These are phyloP conservation scores for Entrophospora sp. DNA, from an alignment of 192 early-diverging fungal species.

Conservation along the genomic window DNA sequence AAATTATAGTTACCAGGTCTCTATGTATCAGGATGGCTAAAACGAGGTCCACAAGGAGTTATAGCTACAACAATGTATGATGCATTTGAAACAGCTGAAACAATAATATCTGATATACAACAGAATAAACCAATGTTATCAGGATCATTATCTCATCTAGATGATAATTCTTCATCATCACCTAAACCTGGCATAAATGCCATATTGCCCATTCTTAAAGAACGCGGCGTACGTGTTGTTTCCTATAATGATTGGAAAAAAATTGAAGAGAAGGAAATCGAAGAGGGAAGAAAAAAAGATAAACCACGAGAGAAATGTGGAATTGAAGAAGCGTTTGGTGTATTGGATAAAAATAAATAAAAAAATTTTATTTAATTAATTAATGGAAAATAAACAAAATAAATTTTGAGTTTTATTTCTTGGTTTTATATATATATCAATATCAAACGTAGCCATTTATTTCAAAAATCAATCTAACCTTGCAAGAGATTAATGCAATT, in stretches of 20 bases:
- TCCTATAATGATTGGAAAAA: conserved; percentile 74
- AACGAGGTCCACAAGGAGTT: conserved; percentile 86
- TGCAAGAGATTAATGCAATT: too few species aligned
- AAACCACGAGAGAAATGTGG: conserved; percentile 82
- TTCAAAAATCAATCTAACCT: too few species aligned
- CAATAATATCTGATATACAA: conserved; percentile 54
- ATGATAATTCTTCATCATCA: background rate
- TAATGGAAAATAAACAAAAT: too few species aligned
- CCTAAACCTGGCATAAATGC: conserved; percentile 11
- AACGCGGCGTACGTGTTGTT: conserved; percentile 38
- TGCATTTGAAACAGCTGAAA: conserved; percentile 82
- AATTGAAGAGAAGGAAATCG: conserved; percentile 68
- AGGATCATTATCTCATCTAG: too few species aligned
- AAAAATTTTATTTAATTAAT: background rate
- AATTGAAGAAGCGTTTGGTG: conserved; percentile 52
- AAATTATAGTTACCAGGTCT: conserved; percentile 56
- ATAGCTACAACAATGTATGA: conserved; percentile 93
- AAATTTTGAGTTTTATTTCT: too few species aligned
- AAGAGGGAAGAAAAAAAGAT: conserved; percentile 46
- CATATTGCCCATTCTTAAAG: conserved; percentile 27
- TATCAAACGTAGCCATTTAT: too few species aligned
- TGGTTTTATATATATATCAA: too few species aligned
- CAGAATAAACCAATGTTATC: conserved; percentile 35
- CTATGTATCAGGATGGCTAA: conserved; percentile 93
- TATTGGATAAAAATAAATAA: conserved; percentile 22